Percentiles rank a stretch among this genome's conserved stretches.
These are phyloP conservation scores for Skeletonema potamos DNA, from an alignment of 108 stramenopile species.

Conservation along the genomic window DNA sequence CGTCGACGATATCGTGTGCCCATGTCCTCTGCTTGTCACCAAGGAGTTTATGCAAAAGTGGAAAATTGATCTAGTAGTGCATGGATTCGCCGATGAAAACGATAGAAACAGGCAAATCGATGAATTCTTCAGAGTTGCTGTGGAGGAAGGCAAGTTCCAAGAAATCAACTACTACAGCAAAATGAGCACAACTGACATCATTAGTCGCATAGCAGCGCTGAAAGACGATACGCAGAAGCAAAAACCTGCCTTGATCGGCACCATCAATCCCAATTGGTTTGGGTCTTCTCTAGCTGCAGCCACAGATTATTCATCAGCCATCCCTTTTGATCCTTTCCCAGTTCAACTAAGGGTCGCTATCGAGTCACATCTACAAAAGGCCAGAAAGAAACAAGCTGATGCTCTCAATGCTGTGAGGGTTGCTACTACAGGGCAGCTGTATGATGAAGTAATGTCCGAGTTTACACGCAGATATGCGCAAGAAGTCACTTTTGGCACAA, in stretches of 20 bases:
- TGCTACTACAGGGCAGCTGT: conserved; percentile 28
- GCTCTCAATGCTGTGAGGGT: conserved; percentile 46
- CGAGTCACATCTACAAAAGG: conserved; percentile 62
- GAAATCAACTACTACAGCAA: conserved; percentile 57
- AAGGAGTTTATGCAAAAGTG: conserved; percentile 62
- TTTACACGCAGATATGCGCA: not conserved
- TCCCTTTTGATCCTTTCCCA: conserved; percentile 64
- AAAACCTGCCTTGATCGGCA: not conserved
- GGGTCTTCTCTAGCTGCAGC: conserved; percentile 52
- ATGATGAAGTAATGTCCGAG: conserved; percentile 1
- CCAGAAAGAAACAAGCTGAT: conserved; percentile 28
- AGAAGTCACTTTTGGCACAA: conserved; percentile 45
- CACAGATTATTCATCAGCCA: conserved; percentile 29
- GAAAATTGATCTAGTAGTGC: conserved; percentile 74
- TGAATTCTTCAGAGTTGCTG: conserved; percentile 53
- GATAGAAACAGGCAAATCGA: conserved; percentile 59
- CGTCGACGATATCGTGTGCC: conserved; percentile 66
- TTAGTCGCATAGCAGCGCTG: conserved; percentile 37
- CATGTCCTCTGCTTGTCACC: conserved; percentile 68
- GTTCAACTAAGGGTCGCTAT: conserved; percentile 40
- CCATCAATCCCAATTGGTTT: conserved; percentile 57
- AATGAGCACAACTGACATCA: conserved; percentile 67
- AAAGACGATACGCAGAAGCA: not conserved
- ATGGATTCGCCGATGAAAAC: conserved; percentile 64
- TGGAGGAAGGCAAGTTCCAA: conserved; percentile 54